phyloP scores from a whole-genome alignment of 441 rosid genomes.

The Bocquillonia castaneifolia region DNA sequence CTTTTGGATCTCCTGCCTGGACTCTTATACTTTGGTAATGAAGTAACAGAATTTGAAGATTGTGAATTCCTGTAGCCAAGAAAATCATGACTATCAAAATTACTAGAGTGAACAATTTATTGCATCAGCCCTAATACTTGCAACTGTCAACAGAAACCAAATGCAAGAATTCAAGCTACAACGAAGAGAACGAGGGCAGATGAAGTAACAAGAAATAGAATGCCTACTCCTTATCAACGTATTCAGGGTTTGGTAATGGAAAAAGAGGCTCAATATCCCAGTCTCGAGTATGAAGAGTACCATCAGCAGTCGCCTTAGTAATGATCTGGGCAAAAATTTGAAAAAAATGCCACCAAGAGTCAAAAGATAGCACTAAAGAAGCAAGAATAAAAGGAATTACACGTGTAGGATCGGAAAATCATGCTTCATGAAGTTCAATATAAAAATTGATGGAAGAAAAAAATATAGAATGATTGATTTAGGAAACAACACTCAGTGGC shows the following conservation, averaged over 20 bases:
- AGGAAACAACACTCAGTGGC: background rate
- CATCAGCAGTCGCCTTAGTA: conserved; percentile 69
- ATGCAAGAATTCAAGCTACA: conserved; percentile 19
- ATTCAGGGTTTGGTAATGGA: conserved; percentile 45
- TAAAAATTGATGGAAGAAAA: conserved; percentile 6
- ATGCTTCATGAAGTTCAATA: conserved; percentile 14
- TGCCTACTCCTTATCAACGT: conserved; percentile 51
- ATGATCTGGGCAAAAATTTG: conserved; percentile 50
- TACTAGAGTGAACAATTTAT: conserved; percentile 13
- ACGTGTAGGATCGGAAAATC: conserved; percentile 12
- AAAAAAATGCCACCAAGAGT: conserved; percentile 4
- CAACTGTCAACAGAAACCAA: conserved; percentile 5
- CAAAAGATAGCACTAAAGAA: conserved; percentile 5
- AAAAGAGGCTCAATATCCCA: conserved; percentile 95
- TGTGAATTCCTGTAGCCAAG: conserved; percentile 37
- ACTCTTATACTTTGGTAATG: conserved; percentile 48
- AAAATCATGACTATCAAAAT: conserved; percentile 20
- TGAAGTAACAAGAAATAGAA: conserved; percentile 8
- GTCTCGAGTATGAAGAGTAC: conserved; percentile 68
- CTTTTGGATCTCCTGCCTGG: conserved; percentile 81
- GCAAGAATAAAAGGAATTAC: conserved; percentile 10
- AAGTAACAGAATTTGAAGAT: conserved; percentile 35
- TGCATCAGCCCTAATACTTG: conserved; percentile 15
- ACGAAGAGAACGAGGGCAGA: background rate
- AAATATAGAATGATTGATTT: background rate